A percentile compares a stretch with the other conserved stretches of the same genome.
Evolutionary conservation across 331 rosid species (phyloP).

Genomic region (Malus hybrid): DNA sequence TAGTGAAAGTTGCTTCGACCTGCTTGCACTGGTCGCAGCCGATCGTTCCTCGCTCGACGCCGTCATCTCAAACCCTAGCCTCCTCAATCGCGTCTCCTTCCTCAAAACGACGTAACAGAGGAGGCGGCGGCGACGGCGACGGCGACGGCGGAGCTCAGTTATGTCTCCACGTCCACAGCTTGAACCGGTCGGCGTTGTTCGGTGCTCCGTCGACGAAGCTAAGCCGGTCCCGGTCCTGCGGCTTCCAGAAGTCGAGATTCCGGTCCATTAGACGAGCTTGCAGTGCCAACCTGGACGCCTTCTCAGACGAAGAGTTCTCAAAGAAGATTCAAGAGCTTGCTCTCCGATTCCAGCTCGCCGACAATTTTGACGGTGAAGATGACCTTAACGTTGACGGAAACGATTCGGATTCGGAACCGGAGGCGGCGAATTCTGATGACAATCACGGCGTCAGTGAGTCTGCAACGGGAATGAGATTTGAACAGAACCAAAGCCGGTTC

Average conservation of each 20-base stretch:
- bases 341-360: constrained; percentile 44
- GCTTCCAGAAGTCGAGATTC: constrained; percentile 2
- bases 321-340: constrained; percentile 71
- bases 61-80: constrained; percentile 57
- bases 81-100: constrained; percentile 49
- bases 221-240: constrained; percentile 34
- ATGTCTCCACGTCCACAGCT: constrained; percentile 20
- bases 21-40: constrained; percentile 60
- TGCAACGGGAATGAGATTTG: constrained; percentile 1
- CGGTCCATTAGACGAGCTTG: constrained; percentile 35
- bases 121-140: constrained; percentile 15
- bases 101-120: constrained; percentile 23
- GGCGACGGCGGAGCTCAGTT: constrained; percentile 18
- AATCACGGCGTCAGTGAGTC: not conserved
- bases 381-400: not conserved
- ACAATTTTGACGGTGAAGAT: not conserved
- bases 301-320: constrained; percentile 75
- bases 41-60: constrained; percentile 43
- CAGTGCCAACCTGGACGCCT: constrained; percentile 53
- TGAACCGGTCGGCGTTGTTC: constrained; percentile 32
- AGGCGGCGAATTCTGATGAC: constrained; percentile 4
- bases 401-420: constrained; percentile 31
- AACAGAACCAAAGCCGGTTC: not conserved
- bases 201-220: constrained; percentile 28
- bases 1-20: constrained; percentile 43